Conservation (phyloP, 2,329 filamentous ascomycete species). For the Colletotrichum sp. region DNA sequence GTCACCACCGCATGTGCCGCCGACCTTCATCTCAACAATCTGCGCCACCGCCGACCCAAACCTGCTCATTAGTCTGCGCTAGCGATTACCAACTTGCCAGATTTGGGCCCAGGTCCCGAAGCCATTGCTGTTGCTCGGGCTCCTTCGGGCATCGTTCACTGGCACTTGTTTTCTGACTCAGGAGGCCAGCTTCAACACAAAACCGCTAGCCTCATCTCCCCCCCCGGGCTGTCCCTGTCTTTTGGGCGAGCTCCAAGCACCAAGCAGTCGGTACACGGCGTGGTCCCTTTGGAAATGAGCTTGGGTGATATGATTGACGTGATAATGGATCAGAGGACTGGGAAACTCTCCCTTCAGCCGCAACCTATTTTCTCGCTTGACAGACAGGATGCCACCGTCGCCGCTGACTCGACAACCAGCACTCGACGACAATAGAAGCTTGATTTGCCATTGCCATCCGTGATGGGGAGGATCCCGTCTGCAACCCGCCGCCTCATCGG, state of each 20-base stretch:
- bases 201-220: conserved; percentile 4
- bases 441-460: background rate
- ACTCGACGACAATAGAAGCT: background rate
- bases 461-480: background rate
- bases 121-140: conserved; percentile 3
- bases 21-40: background rate
- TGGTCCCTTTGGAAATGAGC: background rate
- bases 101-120: background rate
- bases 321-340: background rate
- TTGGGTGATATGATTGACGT: background rate
- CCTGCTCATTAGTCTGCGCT: background rate
- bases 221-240: background rate
- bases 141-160: background rate
- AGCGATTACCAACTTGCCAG: background rate
- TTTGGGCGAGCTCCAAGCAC: background rate
- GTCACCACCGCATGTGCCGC: background rate
- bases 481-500: background rate
- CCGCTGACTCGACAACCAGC: background rate
- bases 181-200: background rate
- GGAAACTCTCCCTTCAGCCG: background rate
- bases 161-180: conserved; percentile 1
- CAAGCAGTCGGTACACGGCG: background rate
- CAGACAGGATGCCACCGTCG: background rate
- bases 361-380: background rate
- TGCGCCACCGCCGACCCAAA: background rate